A percentile compares a stretch with the other conserved stretches of the same genome.
These are phyloP conservation scores for Colletotrichum lindemuthianum DNA, from an alignment of 2,329 filamentous ascomycete genomes.

Conservation along the genomic window DNA sequence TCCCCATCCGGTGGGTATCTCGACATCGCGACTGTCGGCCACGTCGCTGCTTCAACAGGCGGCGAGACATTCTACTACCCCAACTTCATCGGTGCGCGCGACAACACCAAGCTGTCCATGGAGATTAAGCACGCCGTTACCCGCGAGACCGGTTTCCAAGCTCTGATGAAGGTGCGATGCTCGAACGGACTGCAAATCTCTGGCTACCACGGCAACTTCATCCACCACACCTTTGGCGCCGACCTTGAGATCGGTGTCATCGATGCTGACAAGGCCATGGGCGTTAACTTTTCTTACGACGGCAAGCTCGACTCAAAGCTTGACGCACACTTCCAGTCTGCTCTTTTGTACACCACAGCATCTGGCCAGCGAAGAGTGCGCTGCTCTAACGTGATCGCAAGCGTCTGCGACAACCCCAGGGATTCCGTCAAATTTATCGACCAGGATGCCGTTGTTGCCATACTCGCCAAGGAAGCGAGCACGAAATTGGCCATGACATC, in stretches of 20 bases:
- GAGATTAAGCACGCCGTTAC: slow-evolving; percentile 89
- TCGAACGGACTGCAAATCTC: slow-evolving; percentile 95
- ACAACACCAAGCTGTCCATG: slow-evolving; percentile 82
- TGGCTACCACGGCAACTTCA: slow-evolving; percentile 95
- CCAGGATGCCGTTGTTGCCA: slow-evolving; percentile 88
- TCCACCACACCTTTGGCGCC: slow-evolving; percentile 93
- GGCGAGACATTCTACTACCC: slow-evolving; percentile 97
- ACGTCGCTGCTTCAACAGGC: slow-evolving; percentile 88
- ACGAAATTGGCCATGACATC: slow-evolving; percentile 79
- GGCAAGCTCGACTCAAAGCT: slow-evolving; percentile 97
- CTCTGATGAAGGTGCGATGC: slow-evolving; percentile 97
- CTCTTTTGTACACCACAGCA: slow-evolving; percentile 92
- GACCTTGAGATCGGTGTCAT: slow-evolving; percentile 94
- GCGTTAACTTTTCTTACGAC: slow-evolving; percentile 92
- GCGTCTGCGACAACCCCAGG: slow-evolving; percentile 84
- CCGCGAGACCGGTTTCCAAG: slow-evolving; percentile 93
- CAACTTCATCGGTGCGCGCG: slow-evolving; percentile 90
- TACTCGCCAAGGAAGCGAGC: slow-evolving; percentile 93
- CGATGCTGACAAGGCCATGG: slow-evolving; percentile 92
- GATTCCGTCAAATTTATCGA: slow-evolving; percentile 94
- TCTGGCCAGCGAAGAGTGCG: slow-evolving; percentile 88
- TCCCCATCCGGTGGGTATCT: slow-evolving; percentile 91
- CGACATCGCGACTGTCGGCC: slow-evolving; percentile 91
- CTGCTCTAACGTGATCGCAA: slow-evolving; percentile 93
- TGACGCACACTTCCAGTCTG: slow-evolving; percentile 97